These are phyloP conservation scores for Metarhizium brunneum DNA, from an alignment of 2,329 filamentous ascomycete species.

Conservation along the genomic window DNA sequence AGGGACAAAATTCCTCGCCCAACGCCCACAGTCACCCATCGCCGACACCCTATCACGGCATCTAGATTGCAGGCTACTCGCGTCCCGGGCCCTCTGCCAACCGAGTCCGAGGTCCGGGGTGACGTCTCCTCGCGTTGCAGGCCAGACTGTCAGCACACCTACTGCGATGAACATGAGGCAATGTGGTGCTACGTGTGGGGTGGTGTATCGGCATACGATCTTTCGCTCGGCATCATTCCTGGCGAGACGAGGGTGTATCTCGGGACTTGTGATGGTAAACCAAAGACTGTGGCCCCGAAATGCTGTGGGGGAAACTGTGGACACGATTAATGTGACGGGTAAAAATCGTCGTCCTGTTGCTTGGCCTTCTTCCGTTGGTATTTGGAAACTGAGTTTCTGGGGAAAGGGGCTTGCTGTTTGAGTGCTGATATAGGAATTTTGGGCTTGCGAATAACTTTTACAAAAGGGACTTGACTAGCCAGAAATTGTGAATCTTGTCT, in stretches of 20 bases:
- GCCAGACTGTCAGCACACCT: slow-evolving; percentile 22
- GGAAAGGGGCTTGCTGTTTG: not conserved
- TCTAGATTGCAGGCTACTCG: too few species aligned
- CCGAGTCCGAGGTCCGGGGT: not conserved
- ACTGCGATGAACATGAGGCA: slow-evolving; percentile 23
- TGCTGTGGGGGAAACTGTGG: not conserved
- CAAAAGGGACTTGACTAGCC: not conserved
- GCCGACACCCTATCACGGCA: not conserved
- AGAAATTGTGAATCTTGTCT: not conserved
- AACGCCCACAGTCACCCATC: not conserved
- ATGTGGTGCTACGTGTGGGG: slow-evolving; percentile 30
- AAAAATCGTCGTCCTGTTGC: too few species aligned
- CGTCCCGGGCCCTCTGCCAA: not conserved
- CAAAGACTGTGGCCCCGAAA: not conserved
- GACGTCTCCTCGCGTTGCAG: slow-evolving; percentile 5
- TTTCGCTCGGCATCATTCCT: slow-evolving; percentile 22
- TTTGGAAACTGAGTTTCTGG: not conserved
- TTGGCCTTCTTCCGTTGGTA: too few species aligned
- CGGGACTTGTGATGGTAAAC: slow-evolving; percentile 16
- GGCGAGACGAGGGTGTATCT: slow-evolving; percentile 25
- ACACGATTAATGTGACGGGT: not conserved
- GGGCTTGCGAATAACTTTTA: too few species aligned
- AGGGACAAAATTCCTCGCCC: not conserved
- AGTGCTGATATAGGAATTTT: not conserved
- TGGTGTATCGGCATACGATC: slow-evolving; percentile 26